These are phyloP conservation scores for Rhododendron griersonianum DNA, from an alignment of 148 eudicot genomes.

Conservation along the genomic window DNA sequence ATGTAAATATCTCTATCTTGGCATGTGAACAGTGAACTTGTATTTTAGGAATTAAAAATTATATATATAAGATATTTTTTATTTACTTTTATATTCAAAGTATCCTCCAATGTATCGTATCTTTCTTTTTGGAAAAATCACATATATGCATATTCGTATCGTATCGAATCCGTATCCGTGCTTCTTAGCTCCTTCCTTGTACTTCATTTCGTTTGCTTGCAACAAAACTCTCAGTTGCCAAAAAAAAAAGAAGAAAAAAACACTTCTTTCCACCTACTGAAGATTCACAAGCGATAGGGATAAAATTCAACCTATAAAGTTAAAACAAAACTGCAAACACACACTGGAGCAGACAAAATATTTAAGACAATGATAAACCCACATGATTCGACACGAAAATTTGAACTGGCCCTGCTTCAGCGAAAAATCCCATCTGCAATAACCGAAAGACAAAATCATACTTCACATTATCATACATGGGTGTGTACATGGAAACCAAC, in stretches of 20 bases:
- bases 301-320: background rate
- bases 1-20: too few relatives aligned
- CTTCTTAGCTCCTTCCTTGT: background rate
- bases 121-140: too few relatives aligned
- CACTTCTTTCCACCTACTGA: background rate
- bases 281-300: background rate
- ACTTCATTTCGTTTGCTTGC: background rate
- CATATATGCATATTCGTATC: too few relatives aligned
- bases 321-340: background rate
- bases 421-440: constrained; percentile 96
- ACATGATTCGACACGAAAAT: constrained; percentile 94
- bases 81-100: too few relatives aligned
- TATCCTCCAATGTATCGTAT: too few relatives aligned
- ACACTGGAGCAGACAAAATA: background rate
- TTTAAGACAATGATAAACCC: constrained; percentile 19
- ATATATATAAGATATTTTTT: too few relatives aligned
- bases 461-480: background rate
- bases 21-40: too few relatives aligned
- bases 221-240: background rate
- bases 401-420: constrained; percentile 97
- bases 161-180: too few relatives aligned
- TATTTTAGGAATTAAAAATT: too few relatives aligned
- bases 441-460: background rate
- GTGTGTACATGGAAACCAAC: background rate
- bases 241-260: background rate